A percentile compares a stretch with the other conserved stretches of the same genome.
phyloP scores from a whole-genome alignment of 495 filamentous ascomycete genomes.

The Amphirosellinia nigrospora region DNA sequence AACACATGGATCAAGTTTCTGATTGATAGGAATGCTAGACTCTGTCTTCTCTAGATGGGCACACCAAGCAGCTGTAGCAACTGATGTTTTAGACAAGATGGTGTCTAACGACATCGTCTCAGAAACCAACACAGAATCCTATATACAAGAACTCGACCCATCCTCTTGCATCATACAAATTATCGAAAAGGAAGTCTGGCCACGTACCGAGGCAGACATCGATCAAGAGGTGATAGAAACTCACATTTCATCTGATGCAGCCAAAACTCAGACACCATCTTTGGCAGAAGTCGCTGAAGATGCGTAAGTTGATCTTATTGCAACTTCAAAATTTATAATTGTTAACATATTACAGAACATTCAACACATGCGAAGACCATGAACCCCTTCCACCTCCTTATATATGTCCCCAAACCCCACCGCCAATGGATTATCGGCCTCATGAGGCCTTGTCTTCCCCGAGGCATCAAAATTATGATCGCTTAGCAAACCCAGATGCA shows the following conservation, averaged over 20 bases:
- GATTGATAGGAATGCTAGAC: constrained; percentile 35
- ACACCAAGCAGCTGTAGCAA: constrained; percentile 41
- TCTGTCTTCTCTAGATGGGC: constrained; percentile 52
- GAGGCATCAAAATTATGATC: constrained; percentile 30
- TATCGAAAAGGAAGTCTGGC: constrained; percentile 43
- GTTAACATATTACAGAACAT: constrained; percentile 29
- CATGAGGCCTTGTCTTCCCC: constrained; percentile 29
- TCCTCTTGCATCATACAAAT: constrained; percentile 47
- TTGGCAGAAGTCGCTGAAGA: constrained; percentile 29
- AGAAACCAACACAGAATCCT: constrained; percentile 25
- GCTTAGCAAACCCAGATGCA: constrained; percentile 39
- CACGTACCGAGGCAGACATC: constrained; percentile 36
- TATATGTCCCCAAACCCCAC: constrained; percentile 34
- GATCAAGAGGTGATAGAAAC: constrained; percentile 43
- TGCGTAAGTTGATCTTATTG: constrained; percentile 29
- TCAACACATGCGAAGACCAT: constrained; percentile 33
- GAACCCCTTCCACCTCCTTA: constrained; percentile 32
- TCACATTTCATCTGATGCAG: constrained; percentile 43
- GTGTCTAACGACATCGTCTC: constrained; percentile 24
- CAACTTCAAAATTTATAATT: background rate
- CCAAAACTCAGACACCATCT: constrained; percentile 31
- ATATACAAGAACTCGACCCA: constrained; percentile 44
- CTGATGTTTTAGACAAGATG: constrained; percentile 36
- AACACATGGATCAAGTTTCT: constrained; percentile 13
- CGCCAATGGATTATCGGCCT: constrained; percentile 30